A percentile compares a stretch with the other conserved stretches of the same genome.
These are phyloP conservation scores for Arthrobotrys megalospora DNA, from an alignment of 2,329 filamentous ascomycete genomes.

Conservation along the genomic window DNA sequence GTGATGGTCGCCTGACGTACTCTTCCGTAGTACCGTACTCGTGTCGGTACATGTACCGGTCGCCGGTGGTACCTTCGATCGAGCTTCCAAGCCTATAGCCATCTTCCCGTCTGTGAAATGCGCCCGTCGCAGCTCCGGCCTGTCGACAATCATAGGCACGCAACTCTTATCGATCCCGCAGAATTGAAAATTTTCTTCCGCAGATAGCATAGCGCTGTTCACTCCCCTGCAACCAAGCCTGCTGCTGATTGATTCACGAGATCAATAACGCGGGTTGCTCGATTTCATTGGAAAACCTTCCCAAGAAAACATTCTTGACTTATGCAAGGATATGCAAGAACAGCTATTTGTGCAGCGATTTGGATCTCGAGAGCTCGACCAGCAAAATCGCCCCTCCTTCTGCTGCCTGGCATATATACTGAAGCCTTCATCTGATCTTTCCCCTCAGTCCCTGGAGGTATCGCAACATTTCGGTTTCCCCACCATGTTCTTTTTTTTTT, in stretches of 20 bases:
- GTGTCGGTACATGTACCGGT: conserved; percentile 44
- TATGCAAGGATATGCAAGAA: conserved; percentile 61
- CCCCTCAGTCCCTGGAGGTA: conserved; percentile 22
- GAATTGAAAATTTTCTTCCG: conserved; percentile 50
- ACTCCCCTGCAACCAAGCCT: conserved; percentile 49
- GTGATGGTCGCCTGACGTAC: conserved; percentile 61
- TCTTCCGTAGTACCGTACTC: conserved; percentile 43
- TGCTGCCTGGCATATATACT: conserved; percentile 21
- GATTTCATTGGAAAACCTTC: conserved; percentile 32
- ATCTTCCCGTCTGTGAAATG: conserved; percentile 53
- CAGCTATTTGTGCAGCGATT: conserved; percentile 46
- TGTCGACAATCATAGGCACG: conserved; percentile 42
- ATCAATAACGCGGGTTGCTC: conserved; percentile 32
- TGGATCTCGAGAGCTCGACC: conserved; percentile 52
- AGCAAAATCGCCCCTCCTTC: conserved; percentile 42
- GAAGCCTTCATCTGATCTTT: conserved; percentile 58
- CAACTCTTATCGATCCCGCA: conserved; percentile 56
- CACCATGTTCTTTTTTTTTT: background rate
- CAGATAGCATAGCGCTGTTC: conserved; percentile 53
- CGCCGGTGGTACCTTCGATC: conserved; percentile 24
- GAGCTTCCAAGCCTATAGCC: conserved; percentile 32
- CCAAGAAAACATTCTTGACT: conserved; percentile 52
- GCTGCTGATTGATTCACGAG: conserved; percentile 61
- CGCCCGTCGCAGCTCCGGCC: conserved; percentile 43
- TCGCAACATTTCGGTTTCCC: background rate